Conservation (phyloP, 1,284 basidiomycete species). For the Melampsora americana region DNA sequence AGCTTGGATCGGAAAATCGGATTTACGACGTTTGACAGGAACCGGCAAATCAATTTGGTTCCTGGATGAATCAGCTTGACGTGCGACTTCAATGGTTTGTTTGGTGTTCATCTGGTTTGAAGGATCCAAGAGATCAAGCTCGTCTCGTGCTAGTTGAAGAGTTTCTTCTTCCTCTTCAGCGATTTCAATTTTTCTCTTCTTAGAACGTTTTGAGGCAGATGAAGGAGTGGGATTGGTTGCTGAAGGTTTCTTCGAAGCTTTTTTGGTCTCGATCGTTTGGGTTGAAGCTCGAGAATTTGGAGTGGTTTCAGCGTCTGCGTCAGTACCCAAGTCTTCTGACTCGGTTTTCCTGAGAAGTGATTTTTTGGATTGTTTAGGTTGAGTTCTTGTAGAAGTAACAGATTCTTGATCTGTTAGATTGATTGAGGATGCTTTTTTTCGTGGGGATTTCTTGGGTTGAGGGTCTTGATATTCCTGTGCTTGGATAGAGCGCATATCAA, state of each 20-base stretch:
- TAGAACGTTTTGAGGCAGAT: not conserved
- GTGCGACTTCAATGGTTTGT: conserved; percentile 8
- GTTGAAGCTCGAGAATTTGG: conserved; percentile 12
- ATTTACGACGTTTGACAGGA: conserved; percentile 26
- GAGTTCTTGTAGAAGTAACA: not conserved
- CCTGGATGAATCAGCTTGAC: conserved; percentile 3
- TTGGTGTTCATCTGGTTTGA: not conserved
- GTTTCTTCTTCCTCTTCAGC: not conserved
- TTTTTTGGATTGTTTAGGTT: conserved; percentile 19
- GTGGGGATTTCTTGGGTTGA: conserved; percentile 1
- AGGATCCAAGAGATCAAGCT: not conserved
- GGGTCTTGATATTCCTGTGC: not conserved
- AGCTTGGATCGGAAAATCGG: conserved; percentile 27
- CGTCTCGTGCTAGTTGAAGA: not conserved
- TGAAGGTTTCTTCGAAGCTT: not conserved
- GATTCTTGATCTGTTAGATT: conserved; percentile 10
- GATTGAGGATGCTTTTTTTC: conserved; percentile 25
- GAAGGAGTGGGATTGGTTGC: not conserved
- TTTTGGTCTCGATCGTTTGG: not conserved
- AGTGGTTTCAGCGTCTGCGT: conserved; percentile 15
- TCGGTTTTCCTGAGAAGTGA: not conserved
- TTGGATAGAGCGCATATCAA: conserved; percentile 32
- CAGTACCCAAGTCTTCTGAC: not conserved
- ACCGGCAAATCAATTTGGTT: conserved; percentile 4
- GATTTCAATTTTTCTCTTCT: not conserved